A percentile compares a stretch with the other conserved stretches of the same genome.
Conservation (phyloP, 179 eudicot genomes). For the Silene noctiflora region DNA sequence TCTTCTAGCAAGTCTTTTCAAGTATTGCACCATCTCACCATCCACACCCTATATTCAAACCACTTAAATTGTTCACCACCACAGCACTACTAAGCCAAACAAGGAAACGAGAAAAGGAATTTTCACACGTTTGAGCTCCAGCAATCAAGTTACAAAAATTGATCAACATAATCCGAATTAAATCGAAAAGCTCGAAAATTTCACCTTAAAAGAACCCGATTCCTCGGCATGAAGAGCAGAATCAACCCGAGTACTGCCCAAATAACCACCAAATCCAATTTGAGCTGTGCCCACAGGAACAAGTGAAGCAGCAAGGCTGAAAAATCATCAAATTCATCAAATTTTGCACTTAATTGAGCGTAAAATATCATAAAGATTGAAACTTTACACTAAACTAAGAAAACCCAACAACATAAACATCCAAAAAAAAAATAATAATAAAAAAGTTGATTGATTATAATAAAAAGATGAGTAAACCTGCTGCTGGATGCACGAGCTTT, state of each 20-base stretch:
- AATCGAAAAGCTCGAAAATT: not conserved
- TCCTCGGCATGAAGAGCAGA: slow-evolving; percentile 50
- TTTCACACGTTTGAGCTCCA: not conserved
- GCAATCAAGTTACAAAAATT: not conserved
- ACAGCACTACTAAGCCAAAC: not conserved
- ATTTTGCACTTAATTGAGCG: not conserved
- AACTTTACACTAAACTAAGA: not conserved
- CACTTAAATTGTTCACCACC: slow-evolving; percentile 4
- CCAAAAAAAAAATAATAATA: not conserved
- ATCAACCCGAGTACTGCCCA: slow-evolving; percentile 75
- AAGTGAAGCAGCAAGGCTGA: slow-evolving; percentile 81
- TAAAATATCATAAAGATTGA: not conserved
- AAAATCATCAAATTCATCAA: not conserved
- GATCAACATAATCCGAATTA: not conserved
- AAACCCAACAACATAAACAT: not conserved
- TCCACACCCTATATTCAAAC: slow-evolving; percentile 65
- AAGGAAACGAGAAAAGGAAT: not conserved
- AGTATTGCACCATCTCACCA: slow-evolving; percentile 73
- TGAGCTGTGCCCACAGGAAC: slow-evolving; percentile 59
- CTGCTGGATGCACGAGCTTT: slow-evolving; percentile 96
- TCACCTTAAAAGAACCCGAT: slow-evolving; percentile 43
- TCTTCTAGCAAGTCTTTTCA: slow-evolving; percentile 88
- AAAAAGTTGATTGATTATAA: not conserved
- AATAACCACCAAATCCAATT: slow-evolving; percentile 88
- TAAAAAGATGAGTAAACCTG: slow-evolving; percentile 40